Percentiles rank a stretch among this genome's conserved stretches.
Conservation (phyloP, 1,284 basidiomycete species). For the Malassezia slooffiae region DNA sequence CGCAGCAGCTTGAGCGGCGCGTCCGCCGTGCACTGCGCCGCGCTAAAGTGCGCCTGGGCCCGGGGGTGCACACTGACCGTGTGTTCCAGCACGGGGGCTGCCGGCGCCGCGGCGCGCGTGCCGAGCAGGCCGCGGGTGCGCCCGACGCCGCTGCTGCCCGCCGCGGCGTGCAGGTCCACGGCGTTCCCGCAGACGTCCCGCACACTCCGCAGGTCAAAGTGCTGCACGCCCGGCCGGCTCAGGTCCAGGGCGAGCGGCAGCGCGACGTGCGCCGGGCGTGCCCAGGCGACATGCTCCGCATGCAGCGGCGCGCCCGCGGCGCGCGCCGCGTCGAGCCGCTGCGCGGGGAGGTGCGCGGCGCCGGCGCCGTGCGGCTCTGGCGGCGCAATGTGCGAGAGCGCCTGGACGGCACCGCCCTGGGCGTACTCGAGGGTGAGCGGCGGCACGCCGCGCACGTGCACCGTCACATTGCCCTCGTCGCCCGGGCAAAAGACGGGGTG, state of each 20-base stretch:
- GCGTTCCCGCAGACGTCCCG: constrained; percentile 41
- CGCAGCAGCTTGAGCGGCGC: constrained; percentile 64
- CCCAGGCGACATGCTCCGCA: constrained; percentile 18
- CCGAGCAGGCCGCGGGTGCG: too few species aligned
- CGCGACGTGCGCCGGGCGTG: constrained; percentile 19
- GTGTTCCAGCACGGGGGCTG: too few species aligned
- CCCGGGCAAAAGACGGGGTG: constrained; percentile 28
- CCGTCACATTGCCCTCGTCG: constrained; percentile 27
- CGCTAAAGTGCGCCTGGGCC: constrained; percentile 62
- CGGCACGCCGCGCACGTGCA: constrained; percentile 30
- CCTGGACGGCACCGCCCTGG: constrained; percentile 12
- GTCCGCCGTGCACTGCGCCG: constrained; percentile 57
- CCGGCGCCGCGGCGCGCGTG: neutral
- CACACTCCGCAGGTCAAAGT: constrained; percentile 27
- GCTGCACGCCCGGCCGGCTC: constrained; percentile 25
- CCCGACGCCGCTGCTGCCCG: too few species aligned
- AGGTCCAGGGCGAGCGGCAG: constrained; percentile 34
- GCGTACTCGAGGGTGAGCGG: constrained; percentile 36
- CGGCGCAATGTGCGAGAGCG: constrained; percentile 6
- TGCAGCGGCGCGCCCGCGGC: neutral
- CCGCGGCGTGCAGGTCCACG: constrained; percentile 4
- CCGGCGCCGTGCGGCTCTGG: neutral
- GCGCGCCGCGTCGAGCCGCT: neutral
- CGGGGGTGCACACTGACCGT: constrained; percentile 65
- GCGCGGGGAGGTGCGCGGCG: neutral